Percentiles rank a stretch among this genome's conserved stretches.
Evolutionary conservation across 2,329 filamentous ascomycete genomes (phyloP).

Genomic region (Samsoniella hepiali): DNA sequence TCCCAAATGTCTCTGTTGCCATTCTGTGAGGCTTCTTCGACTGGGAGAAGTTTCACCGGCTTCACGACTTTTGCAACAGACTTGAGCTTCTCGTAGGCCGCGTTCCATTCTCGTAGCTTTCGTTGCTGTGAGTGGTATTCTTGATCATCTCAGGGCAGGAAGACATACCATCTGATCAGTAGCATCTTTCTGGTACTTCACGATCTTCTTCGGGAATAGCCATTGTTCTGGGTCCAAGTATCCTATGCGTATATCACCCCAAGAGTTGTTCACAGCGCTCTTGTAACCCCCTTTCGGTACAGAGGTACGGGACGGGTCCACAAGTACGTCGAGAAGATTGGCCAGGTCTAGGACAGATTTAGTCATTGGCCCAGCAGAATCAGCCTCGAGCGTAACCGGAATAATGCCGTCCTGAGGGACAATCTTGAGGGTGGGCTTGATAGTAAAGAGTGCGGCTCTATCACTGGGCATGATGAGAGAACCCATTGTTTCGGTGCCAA

Average conservation of each 20-base stretch:
- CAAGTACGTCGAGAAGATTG: slow-evolving; percentile 16
- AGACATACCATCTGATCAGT: slow-evolving; percentile 14
- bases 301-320: neutral
- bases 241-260: slow-evolving; percentile 18
- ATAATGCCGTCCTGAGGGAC: slow-evolving; percentile 18
- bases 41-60: slow-evolving; percentile 4
- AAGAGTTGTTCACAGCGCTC: slow-evolving; percentile 16
- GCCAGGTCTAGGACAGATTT: slow-evolving; percentile 19
- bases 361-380: slow-evolving; percentile 19
- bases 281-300: slow-evolving; percentile 15
- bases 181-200: slow-evolving; percentile 14
- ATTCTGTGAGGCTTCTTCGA: neutral
- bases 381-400: slow-evolving; percentile 11
- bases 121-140: neutral
- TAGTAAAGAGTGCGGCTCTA: slow-evolving; percentile 19
- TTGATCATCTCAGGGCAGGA: neutral
- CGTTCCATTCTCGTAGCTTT: slow-evolving; percentile 12
- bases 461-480: slow-evolving; percentile 20
- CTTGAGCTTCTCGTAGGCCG: slow-evolving; percentile 14
- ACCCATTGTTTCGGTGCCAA: slow-evolving; percentile 51
- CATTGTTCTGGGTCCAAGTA: slow-evolving; percentile 20
- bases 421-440: slow-evolving; percentile 19
- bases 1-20: slow-evolving; percentile 13
- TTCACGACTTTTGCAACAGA: slow-evolving; percentile 10
- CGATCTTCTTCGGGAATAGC: neutral